Evolutionary conservation across 1,284 basidiomycete species (phyloP).

Genomic region (Testicularia cyperi): DNA sequence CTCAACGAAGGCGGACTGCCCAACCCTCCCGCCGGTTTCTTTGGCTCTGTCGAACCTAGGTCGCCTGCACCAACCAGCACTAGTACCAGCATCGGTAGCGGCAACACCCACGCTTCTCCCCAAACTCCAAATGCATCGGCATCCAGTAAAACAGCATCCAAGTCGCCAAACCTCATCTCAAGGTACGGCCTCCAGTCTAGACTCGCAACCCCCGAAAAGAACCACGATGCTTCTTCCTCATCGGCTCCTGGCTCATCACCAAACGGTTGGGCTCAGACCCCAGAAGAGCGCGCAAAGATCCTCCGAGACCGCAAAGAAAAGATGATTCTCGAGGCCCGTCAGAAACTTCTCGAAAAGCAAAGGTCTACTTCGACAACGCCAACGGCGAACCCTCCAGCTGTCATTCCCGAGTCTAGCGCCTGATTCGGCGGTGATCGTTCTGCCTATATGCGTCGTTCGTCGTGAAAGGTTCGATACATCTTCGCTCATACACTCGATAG

Average conservation of each 20-base stretch:
- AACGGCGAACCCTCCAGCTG: too few relatives aligned
- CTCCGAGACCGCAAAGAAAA: constrained; percentile 41
- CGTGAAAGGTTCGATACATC: too few relatives aligned
- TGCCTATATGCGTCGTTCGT: too few relatives aligned
- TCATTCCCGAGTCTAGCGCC: too few relatives aligned
- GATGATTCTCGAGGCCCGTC: constrained; percentile 39
- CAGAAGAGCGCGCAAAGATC: constrained; percentile 29
- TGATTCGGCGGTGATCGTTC: too few relatives aligned
- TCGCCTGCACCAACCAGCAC: too few relatives aligned
- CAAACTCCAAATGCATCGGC: too few relatives aligned
- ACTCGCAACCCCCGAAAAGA: constrained; percentile 2
- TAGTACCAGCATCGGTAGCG: constrained; percentile 8
- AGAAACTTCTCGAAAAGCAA: constrained; percentile 18
- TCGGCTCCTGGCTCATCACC: not conserved
- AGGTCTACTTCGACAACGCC: not conserved
- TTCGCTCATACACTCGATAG: too few relatives aligned
- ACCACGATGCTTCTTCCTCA: too few relatives aligned
- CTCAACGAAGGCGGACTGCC: constrained; percentile 52
- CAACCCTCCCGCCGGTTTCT: constrained; percentile 36
- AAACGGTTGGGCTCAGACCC: constrained; percentile 30
- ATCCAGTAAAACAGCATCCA: constrained; percentile 10
- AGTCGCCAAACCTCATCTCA: constrained; percentile 37
- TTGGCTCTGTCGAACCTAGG: constrained; percentile 11
- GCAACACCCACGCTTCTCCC: not conserved
- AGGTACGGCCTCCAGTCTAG: constrained; percentile 37